Evolutionary conservation across 345 rosid species (phyloP), one percentile per base, ranked within the genome.

Genomic region (Dipteronia dyeriana): DNA sequence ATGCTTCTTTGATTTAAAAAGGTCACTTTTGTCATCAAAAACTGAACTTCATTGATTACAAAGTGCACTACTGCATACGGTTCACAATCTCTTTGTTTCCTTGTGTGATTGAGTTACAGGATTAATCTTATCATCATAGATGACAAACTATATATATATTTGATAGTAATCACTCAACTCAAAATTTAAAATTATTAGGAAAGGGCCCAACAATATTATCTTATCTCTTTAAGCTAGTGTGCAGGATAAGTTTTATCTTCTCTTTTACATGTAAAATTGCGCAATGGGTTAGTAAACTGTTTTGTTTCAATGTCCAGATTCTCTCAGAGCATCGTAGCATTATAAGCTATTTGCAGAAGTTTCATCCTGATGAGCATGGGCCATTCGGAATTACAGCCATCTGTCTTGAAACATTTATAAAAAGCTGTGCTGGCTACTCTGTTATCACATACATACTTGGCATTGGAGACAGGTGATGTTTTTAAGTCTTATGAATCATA

Each of bases 351-450:
- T 87, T 96, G 77, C 98, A 94, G 83, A 94, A 94, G 88, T 94
- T 96, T 81, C 99, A 94, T 85, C 92, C 94, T 63, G 98, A 96
- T 86, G 99, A 96, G 53, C 97, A 92, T 68, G 98, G 93, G 9
- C 97, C 97, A 67, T 96, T 94, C 57, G 98, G 99, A 75, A 91
- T 96, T 78, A 96, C 98, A 47, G 93, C 99, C 51, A 85, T 89
- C 70, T 96, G 99, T 81, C 99, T 92, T 10, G 98, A 94, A 75
- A 96, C 99, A 49, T 96, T 96, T 73, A 96, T 96, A 76, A 96
- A 94, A 85, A 96, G 98, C 78, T 96, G 99, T 79, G 99, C 99
- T 11, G 98, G 98, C 75, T 92, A 96, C 86, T 96, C 98, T 64
- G 99, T 94, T 78, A 96, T 94, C 83, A 96, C 99, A 47, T 94